These are phyloP conservation scores for Kodamaea neixiangensis DNA, from an alignment of 805 yeast species.

Conservation along the genomic window DNA sequence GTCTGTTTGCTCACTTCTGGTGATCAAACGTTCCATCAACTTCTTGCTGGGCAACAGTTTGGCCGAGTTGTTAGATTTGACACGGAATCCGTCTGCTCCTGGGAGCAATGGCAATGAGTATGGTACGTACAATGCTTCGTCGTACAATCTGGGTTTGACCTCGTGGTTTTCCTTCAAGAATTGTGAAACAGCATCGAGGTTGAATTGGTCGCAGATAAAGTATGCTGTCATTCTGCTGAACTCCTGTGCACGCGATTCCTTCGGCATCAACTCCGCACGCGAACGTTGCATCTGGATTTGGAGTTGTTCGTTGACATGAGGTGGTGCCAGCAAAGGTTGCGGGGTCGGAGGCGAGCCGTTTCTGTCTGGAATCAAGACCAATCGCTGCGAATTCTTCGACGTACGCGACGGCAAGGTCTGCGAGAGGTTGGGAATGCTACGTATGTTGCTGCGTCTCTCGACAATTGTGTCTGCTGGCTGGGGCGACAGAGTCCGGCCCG, in stretches of 20 bases:
- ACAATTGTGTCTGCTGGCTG: constrained; percentile 17
- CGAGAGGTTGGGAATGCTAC: constrained; percentile 53
- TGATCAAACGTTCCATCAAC: constrained; percentile 75
- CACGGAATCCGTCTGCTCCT: constrained; percentile 76
- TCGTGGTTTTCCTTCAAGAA: constrained; percentile 73
- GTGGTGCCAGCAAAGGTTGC: constrained; percentile 6
- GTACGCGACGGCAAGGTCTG: constrained; percentile 70
- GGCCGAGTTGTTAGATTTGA: constrained; percentile 64
- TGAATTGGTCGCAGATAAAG: constrained; percentile 80
- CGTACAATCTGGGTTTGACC: constrained; percentile 84
- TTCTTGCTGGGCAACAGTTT: constrained; percentile 43
- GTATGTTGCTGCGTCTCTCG: constrained; percentile 33
- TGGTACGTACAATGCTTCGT: constrained; percentile 91
- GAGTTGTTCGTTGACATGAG: constrained; percentile 18
- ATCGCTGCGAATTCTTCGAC: constrained; percentile 80
- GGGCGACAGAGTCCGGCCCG: neutral
- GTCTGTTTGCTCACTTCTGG: constrained; percentile 81
- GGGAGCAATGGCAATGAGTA: constrained; percentile 85
- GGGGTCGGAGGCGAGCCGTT: constrained; percentile 16
- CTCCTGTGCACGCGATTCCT: constrained; percentile 60
- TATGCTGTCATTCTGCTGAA: constrained; percentile 90
- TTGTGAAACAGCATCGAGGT: constrained; percentile 59
- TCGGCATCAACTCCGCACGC: constrained; percentile 60
- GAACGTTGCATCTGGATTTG: constrained; percentile 39
- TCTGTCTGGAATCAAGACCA: constrained; percentile 81